Evolutionary conservation across 2,329 filamentous ascomycete species (phyloP), one percentile per base, ranked within the genome.

Genomic region (Penicillium glabrum): DNA sequence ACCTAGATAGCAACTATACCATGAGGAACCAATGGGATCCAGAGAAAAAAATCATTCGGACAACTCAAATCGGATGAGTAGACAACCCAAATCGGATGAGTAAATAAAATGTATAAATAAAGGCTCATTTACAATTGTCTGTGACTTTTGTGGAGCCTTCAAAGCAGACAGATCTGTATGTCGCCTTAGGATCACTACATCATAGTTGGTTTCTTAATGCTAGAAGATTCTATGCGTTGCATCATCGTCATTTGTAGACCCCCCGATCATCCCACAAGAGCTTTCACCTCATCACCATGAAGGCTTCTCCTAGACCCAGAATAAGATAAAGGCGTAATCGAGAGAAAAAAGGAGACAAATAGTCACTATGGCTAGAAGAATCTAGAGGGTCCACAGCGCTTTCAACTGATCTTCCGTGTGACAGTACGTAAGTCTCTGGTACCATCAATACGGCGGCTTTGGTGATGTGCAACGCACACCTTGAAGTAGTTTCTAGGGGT

Each of bases 221-320:
- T 62, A 54, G 61, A 62, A 61, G 59, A 52, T 62, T 62, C 61
- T 53, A 62, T 39, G 27, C 27, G 47, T 62, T 62, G 56, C 61
- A 58, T 62, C 61, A 61, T 62, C 52, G 39, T 62, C 61, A 54
- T 53, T 52, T 46, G 39, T 39, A 51, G 53, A 61, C 54, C 33
- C 33, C 31, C 31, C 11, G 9, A 39, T 11, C 7, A 46, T n/a
- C 41, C 27, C 14, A 24, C 29, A 19, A 19, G 10, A 19, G n/a
- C 19, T 39, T 19, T 19, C 8, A 19, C 35, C 35, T 11, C 35
- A n/a, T 10, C 35, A 5, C 9, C 35, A 10, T 39, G 16, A 19
- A 39, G 7, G n/a, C 2, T 19, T 39, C 35, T 11, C 35, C 8
- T 19, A 39, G n/a, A 19, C n/a, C 8, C 2, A 23, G 3, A 23